Evolutionary conservation across 2,329 filamentous ascomycete species (phyloP).

Genomic region (Drechslera avenae): DNA sequence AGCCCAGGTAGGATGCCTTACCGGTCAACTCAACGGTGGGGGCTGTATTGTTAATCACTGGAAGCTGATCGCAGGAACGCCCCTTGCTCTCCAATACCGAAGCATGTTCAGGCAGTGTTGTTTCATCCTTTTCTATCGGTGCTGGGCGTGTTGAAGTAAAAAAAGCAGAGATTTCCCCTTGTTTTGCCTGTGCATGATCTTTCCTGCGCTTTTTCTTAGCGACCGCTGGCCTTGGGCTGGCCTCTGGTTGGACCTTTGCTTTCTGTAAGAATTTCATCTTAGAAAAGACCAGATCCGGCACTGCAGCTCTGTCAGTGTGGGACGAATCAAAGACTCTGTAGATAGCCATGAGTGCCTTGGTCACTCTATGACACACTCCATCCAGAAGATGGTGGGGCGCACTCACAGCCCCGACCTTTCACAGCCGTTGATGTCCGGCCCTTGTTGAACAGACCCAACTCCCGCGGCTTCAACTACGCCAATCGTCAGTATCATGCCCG

Average conservation of each 20-base stretch:
- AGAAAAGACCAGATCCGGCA: slow-evolving; percentile 59
- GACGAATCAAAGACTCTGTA: background rate
- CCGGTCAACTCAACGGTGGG: slow-evolving; percentile 43
- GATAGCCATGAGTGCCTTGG: background rate
- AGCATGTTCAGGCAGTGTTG: slow-evolving; percentile 13
- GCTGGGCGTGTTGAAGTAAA: slow-evolving; percentile 45
- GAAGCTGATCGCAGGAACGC: slow-evolving; percentile 15
- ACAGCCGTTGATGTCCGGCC: slow-evolving; percentile 55
- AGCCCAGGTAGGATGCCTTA: slow-evolving; percentile 45
- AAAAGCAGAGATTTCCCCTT: slow-evolving; percentile 54
- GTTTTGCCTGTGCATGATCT: slow-evolving; percentile 37
- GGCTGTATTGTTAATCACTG: slow-evolving; percentile 22
- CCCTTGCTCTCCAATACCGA: slow-evolving; percentile 8
- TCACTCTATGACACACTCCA: background rate
- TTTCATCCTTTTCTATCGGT: slow-evolving; percentile 31
- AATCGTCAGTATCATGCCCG: slow-evolving; percentile 29
- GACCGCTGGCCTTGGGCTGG: slow-evolving; percentile 26
- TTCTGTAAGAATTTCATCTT: slow-evolving; percentile 57
- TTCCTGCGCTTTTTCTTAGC: slow-evolving; percentile 41
- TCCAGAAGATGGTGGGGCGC: slow-evolving; percentile 7
- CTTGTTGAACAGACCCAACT: slow-evolving; percentile 55
- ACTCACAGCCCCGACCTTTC: slow-evolving; percentile 51
- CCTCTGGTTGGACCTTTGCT: slow-evolving; percentile 35
- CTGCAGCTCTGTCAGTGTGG: slow-evolving; percentile 40
- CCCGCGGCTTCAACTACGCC: slow-evolving; percentile 51